Evolutionary conservation across 108 stramenopile genomes (phyloP), one percentile per base, ranked within the genome.

Genomic region (Nitzschia sp.): DNA sequence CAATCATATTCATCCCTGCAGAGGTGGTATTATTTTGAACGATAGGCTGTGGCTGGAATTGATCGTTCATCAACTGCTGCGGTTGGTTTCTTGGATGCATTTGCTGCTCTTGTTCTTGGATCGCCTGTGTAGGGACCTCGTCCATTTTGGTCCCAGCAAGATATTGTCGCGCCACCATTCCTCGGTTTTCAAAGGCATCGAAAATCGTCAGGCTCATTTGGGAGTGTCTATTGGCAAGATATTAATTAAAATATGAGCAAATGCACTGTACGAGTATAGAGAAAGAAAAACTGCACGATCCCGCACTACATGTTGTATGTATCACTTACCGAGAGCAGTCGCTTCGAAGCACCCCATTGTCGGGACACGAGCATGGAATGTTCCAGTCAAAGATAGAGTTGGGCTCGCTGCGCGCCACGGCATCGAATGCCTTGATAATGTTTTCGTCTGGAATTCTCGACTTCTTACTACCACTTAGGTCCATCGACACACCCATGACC

Each of bases 251-350:
- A 29, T 4, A 66, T 21, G 63, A 31, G 27, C 16, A n/a, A 31
- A 53, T 53, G 47, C n/a, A 55, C 25, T 25, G 17, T 9, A 4
- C 34, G 1, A 9, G 34, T 6, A n/a, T 21, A 58, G 8, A 44
- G n/a, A 27, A 58, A 17, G 4, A 0, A 73, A 45, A 21, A 53
- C 31, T 26, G 27, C 28, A 53, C n/a, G n/a, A n/a, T n/a, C n/a
- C n/a, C n/a, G n/a, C n/a, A n/a, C n/a, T 50, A 11, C 48, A 21
- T n/a, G 19, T n/a, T 50, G 13, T 22, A 4, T 11, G 19, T 22
- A 50, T 41, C 11, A 81, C 89, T 63, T 80, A 93, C 92, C 89
- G 75, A 17, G 73, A 36, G 66, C 93, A 94, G 71, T 94, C 84
- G 13, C 79, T 62, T 64, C 89, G 67, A 36, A 81, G 41, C 13